These are phyloP conservation scores for Penicillium maclennaniae DNA, from an alignment of 495 filamentous ascomycete genomes.

Conservation along the genomic window DNA sequence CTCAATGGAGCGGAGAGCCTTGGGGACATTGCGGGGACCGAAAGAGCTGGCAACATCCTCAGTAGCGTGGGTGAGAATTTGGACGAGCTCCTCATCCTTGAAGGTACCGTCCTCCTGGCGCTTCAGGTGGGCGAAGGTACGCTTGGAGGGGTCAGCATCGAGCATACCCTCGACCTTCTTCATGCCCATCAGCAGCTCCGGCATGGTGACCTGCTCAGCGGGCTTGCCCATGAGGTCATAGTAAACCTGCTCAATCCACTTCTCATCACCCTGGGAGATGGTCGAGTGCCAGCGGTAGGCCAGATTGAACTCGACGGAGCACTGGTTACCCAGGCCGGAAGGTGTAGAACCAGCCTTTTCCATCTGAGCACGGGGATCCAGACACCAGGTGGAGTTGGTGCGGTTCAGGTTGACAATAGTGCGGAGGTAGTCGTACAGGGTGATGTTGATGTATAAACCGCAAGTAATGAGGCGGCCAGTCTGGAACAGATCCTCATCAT, in stretches of 20 bases:
- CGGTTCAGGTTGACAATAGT: constrained; percentile 82
- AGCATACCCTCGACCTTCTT: constrained; percentile 48
- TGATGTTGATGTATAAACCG: constrained; percentile 81
- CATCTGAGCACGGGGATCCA: constrained; percentile 50
- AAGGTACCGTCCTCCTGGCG: constrained; percentile 54
- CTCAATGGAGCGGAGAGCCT: constrained; percentile 53
- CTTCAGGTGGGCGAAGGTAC: constrained; percentile 56
- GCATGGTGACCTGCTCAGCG: constrained; percentile 47
- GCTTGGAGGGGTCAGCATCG: constrained; percentile 48
- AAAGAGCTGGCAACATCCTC: constrained; percentile 59
- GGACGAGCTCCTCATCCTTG: constrained; percentile 59
- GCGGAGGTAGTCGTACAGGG: constrained; percentile 76
- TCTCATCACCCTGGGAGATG: constrained; percentile 58
- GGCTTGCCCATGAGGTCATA: constrained; percentile 53
- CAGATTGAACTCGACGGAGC: constrained; percentile 68
- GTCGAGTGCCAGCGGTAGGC: constrained; percentile 71
- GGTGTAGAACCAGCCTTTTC: constrained; percentile 54
- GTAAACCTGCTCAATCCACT: constrained; percentile 61
- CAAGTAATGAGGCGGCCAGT: constrained; percentile 74
- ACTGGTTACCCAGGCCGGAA: constrained; percentile 65
- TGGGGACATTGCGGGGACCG: constrained; percentile 58
- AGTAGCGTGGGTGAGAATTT: constrained; percentile 54
- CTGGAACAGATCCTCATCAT: constrained; percentile 82
- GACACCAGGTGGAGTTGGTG: constrained; percentile 71
- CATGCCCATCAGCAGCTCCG: constrained; percentile 51